Conservation (phyloP, 208 protist species). For the Angomonas deanei region DNA sequence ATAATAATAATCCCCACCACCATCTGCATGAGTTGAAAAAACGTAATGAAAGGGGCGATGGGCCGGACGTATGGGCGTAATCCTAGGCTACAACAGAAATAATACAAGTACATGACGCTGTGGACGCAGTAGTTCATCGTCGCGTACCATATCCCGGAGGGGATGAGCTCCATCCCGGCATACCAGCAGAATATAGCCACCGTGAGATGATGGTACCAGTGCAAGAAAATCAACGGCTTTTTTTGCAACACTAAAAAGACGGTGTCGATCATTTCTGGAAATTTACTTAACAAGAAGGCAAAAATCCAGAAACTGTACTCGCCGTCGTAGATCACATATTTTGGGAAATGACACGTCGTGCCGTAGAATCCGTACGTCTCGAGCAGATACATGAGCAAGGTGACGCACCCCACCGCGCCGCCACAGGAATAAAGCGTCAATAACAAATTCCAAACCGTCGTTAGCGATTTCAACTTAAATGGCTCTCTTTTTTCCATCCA, state of each 20-base stretch:
- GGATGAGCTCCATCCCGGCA: constrained; percentile 25
- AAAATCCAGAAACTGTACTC: constrained; percentile 37
- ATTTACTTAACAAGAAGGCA: constrained; percentile 60
- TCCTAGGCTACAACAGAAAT: constrained; percentile 52
- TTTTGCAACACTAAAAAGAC: constrained; percentile 66
- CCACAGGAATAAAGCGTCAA: constrained; percentile 71
- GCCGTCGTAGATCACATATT: constrained; percentile 28
- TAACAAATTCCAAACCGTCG: constrained; percentile 74
- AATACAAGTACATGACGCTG: constrained; percentile 93
- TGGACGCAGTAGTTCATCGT: constrained; percentile 91
- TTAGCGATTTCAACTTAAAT: constrained; percentile 41
- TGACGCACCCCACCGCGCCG: constrained; percentile 19
- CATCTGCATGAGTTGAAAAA: constrained; percentile 85
- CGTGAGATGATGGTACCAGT: constrained; percentile 90
- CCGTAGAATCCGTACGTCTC: constrained; percentile 39
- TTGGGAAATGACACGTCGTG: constrained; percentile 38
- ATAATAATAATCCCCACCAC: constrained; percentile 70
- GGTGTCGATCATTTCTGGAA: constrained; percentile 76
- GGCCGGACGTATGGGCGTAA: constrained; percentile 29
- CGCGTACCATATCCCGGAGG: constrained; percentile 64
- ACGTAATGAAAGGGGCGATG: constrained; percentile 72
- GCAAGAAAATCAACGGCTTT: constrained; percentile 76
- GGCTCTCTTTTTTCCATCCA: constrained; percentile 59
- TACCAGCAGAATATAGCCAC: constrained; percentile 88
- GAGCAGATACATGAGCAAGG: constrained; percentile 23